Conservation (phyloP, 176 grass and related monocot species). For the Cenchrus fungigraminus region DNA sequence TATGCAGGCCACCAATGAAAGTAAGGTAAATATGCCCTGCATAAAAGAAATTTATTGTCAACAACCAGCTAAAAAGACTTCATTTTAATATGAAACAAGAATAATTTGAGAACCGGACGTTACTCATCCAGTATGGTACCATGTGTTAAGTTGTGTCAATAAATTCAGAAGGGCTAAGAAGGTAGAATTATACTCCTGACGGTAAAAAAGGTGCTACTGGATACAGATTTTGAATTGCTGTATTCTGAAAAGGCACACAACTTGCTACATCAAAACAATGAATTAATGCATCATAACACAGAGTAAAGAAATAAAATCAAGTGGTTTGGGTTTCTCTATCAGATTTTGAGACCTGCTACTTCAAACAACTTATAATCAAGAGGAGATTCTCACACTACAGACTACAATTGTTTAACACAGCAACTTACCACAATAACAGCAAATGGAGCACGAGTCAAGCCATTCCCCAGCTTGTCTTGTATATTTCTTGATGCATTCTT, state of each 20-base stretch:
- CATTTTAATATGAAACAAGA: neutral
- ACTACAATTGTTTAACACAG: neutral
- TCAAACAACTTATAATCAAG: conserved; percentile 19
- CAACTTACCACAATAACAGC: conserved; percentile 92
- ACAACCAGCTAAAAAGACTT: conserved; percentile 8
- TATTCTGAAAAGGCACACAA: neutral
- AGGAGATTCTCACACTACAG: conserved; percentile 23
- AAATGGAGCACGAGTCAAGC: conserved; percentile 84
- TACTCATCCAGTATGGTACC: conserved; percentile 25
- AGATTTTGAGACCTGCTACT: conserved; percentile 32
- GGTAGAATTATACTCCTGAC: neutral
- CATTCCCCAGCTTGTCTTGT: conserved; percentile 90
- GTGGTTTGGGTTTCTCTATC: neutral
- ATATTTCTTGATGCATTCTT: conserved; percentile 67
- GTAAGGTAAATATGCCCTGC: conserved; percentile 80
- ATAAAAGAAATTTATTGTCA: conserved; percentile 48
- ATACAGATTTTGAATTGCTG: neutral
- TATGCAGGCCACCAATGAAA: conserved; percentile 83
- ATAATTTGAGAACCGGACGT: neutral
- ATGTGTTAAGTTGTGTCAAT: neutral
- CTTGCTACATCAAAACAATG: conserved; percentile 9
- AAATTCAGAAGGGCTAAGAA: conserved; percentile 24
- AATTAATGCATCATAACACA: conserved; percentile 20
- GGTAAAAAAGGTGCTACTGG: neutral
- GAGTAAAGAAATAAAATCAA: neutral